These are phyloP conservation scores for Phytophthora podocarpi DNA, from an alignment of 352 stramenopile species.

Conservation along the genomic window DNA sequence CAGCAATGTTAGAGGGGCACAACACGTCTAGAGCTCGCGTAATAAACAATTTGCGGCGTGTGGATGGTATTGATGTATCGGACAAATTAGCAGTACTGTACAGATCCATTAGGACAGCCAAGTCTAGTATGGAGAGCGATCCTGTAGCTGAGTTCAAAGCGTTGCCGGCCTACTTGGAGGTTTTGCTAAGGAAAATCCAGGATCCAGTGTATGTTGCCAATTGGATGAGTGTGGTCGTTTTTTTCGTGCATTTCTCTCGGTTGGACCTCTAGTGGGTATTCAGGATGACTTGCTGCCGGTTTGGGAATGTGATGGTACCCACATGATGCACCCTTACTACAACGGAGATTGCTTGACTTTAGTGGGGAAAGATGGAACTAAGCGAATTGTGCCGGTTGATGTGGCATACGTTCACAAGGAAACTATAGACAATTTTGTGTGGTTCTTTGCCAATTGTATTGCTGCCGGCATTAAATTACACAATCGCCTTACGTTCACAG, in stretches of 20 bases:
- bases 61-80: neutral
- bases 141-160: conserved; percentile 1
- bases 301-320: conserved; percentile 17
- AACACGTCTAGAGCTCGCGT: neutral
- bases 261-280: neutral
- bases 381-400: neutral
- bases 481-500: neutral
- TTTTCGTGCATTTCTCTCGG: conserved; percentile 1
- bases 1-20: neutral
- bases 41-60: neutral
- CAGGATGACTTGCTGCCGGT: neutral
- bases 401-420: conserved; percentile 3
- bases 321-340: conserved; percentile 7
- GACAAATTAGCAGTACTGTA: too few species aligned
- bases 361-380: conserved; percentile 10
- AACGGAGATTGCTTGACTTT: conserved; percentile 10
- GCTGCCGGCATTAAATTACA: neutral
- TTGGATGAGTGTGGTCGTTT: neutral
- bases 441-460: conserved; percentile 13
- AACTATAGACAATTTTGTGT: conserved; percentile 11
- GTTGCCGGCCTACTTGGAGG: neutral
- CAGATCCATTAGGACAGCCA: too few species aligned
- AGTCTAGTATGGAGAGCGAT: neutral
- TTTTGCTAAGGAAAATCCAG: neutral
- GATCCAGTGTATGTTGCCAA: conserved; percentile 1